phyloP scores from a whole-genome alignment of 495 filamentous ascomycete genomes.

The Monascus purpureus region DNA sequence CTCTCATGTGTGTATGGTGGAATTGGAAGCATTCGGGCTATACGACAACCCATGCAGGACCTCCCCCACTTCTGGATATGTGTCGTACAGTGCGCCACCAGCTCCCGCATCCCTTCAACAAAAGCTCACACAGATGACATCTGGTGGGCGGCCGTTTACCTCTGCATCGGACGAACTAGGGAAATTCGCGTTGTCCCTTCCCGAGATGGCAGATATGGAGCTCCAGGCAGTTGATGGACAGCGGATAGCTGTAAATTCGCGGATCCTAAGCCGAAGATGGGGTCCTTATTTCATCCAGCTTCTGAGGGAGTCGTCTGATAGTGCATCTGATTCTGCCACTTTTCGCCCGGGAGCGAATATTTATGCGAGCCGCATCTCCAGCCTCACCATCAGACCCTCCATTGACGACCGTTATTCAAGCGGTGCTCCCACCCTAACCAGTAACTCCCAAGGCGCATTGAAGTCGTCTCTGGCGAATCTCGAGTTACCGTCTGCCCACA shows the following conservation, averaged over 20 bases:
- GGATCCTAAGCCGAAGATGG: constrained; percentile 76
- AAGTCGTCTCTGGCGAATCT: constrained; percentile 30
- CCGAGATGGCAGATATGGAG: constrained; percentile 95
- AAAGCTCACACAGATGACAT: constrained; percentile 47
- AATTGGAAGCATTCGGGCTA: constrained; percentile 90
- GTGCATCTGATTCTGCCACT: constrained; percentile 34
- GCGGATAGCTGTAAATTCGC: constrained; percentile 83
- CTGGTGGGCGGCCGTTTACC: constrained; percentile 54
- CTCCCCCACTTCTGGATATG: constrained; percentile 63
- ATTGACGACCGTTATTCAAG: constrained; percentile 44
- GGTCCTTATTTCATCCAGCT: constrained; percentile 90
- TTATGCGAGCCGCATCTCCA: constrained; percentile 55
- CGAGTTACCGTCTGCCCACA: constrained; percentile 31
- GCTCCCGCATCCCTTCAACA: constrained; percentile 40
- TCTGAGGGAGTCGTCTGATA: constrained; percentile 55
- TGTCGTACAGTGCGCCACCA: constrained; percentile 62
- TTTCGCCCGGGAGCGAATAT: constrained; percentile 30
- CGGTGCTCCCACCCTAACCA: constrained; percentile 37
- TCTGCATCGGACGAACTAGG: constrained; percentile 72
- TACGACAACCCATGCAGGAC: constrained; percentile 81
- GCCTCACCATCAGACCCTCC: constrained; percentile 69
- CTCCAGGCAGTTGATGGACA: constrained; percentile 81
- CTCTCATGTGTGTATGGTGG: constrained; percentile 87
- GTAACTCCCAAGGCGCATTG: constrained; percentile 33
- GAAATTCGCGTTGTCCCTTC: constrained; percentile 57